phyloP scores from a whole-genome alignment of 345 rosid species.

The Ceriops tagal region DNA sequence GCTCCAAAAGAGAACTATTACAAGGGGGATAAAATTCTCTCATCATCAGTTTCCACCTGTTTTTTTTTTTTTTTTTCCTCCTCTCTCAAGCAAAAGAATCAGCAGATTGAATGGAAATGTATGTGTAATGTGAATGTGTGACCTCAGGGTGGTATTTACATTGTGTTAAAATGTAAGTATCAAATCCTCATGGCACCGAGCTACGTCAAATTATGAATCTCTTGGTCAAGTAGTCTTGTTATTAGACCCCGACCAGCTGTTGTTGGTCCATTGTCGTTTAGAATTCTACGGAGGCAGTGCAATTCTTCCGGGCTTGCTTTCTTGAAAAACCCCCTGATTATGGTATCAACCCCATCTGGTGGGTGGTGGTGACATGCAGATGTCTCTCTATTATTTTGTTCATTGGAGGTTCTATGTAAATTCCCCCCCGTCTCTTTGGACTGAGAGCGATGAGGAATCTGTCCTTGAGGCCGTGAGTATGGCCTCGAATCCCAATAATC shows the following conservation, averaged over 20 bases:
- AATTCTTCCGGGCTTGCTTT: constrained; percentile 72
- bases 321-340: constrained; percentile 54
- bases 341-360: constrained; percentile 36
- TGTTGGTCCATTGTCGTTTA: constrained; percentile 38
- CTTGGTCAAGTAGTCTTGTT: constrained; percentile 50
- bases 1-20: too few species aligned
- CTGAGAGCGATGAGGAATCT: constrained; percentile 50
- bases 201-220: constrained; percentile 32
- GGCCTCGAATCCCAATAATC: constrained; percentile 98
- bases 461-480: constrained; percentile 74
- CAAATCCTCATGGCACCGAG: constrained; percentile 10
- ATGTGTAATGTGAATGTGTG: constrained; percentile 1
- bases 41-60: too few species aligned
- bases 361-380: constrained; percentile 23
- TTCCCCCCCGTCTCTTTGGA: constrained; percentile 20
- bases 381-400: constrained; percentile 19
- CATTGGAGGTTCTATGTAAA: constrained; percentile 22
- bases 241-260: constrained; percentile 34
- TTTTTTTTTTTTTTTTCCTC: not conserved
- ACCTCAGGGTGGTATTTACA: constrained; percentile 31
- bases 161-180: constrained; percentile 13
- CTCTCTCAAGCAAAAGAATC: constrained; percentile 21
- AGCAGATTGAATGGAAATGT: constrained; percentile 11
- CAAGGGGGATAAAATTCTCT: too few species aligned
- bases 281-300: constrained; percentile 37